Conservation (phyloP, 768 basidiomycete genomes). For the Coprinellus aureogranulatus region DNA sequence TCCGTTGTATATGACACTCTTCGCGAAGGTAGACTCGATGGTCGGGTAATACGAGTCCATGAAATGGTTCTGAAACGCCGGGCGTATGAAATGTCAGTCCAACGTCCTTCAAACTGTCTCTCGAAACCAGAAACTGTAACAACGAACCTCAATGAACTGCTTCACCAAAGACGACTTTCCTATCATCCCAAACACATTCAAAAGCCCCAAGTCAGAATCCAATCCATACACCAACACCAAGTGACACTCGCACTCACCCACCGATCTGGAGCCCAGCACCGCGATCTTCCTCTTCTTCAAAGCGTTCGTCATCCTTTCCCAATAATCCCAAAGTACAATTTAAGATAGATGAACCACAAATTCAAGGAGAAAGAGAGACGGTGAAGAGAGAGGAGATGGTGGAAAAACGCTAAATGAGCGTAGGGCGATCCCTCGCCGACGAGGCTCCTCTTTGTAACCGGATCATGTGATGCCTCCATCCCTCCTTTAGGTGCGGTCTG, state of each 20-base stretch:
- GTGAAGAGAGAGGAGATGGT: not conserved
- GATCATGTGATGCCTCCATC: not conserved
- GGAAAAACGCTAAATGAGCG: too few species aligned
- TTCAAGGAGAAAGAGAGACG: not conserved
- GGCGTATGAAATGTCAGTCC: not conserved
- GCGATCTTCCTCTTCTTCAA: slow-evolving; percentile 88
- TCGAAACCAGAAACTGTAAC: not conserved
- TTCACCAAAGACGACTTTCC: slow-evolving; percentile 96
- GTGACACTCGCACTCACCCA: slow-evolving; percentile 54
- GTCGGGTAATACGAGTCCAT: slow-evolving; percentile 94
- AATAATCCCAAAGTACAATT: not conserved
- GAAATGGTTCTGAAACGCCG: slow-evolving; percentile 61
- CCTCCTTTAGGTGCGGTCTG: not conserved
- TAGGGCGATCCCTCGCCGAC: too few species aligned
- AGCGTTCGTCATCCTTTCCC: slow-evolving; percentile 10
- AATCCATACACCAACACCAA: not conserved
- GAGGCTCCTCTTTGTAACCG: not conserved
- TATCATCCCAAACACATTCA: slow-evolving; percentile 25
- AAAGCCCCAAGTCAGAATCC: not conserved
- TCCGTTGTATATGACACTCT: slow-evolving; percentile 84
- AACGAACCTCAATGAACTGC: slow-evolving; percentile 78
- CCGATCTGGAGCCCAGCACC: slow-evolving; percentile 84
- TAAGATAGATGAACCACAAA: too few species aligned
- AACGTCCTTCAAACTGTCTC: not conserved
- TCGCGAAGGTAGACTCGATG: slow-evolving; percentile 84